These are phyloP conservation scores for Cystobasidiopsis lactophilus DNA, from an alignment of 768 basidiomycete genomes.

Conservation along the genomic window DNA sequence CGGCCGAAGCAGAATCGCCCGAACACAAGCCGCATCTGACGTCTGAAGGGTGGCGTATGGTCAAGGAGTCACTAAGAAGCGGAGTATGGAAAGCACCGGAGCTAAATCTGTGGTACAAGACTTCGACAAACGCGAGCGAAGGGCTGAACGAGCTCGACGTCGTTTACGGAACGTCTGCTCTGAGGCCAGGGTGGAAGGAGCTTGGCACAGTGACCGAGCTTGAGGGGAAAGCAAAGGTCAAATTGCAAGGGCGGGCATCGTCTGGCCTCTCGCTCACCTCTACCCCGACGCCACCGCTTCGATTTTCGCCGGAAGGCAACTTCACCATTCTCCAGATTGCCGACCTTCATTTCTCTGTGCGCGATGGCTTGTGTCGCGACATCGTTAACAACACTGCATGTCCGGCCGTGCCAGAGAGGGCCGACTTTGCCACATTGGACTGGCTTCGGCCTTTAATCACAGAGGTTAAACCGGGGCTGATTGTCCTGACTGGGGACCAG, in stretches of 20 bases:
- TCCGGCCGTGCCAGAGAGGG: slow-evolving; percentile 19
- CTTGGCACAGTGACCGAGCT: neutral
- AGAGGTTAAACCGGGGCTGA: slow-evolving; percentile 63
- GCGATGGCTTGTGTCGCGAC: slow-evolving; percentile 54
- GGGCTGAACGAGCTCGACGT: slow-evolving; percentile 84
- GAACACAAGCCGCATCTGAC: slow-evolving; percentile 10
- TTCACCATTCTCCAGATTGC: slow-evolving; percentile 82
- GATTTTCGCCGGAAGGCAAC: slow-evolving; percentile 58
- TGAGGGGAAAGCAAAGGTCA: neutral
- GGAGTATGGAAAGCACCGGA: slow-evolving; percentile 37
- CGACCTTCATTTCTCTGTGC: slow-evolving; percentile 78
- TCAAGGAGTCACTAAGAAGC: slow-evolving; percentile 38
- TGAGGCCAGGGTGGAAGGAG: neutral
- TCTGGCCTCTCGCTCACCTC: neutral
- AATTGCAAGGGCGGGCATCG: slow-evolving; percentile 8
- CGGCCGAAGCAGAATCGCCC: neutral
- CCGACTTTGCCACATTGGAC: slow-evolving; percentile 57
- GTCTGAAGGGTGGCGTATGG: slow-evolving; percentile 43
- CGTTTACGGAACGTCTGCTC: slow-evolving; percentile 36
- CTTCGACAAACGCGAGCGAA: slow-evolving; percentile 23
- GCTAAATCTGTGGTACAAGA: slow-evolving; percentile 59
- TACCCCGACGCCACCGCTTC: slow-evolving; percentile 36
- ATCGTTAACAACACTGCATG: slow-evolving; percentile 5
- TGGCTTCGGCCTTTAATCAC: slow-evolving; percentile 52
- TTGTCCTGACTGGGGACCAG: slow-evolving; percentile 83